Evolutionary conservation across 2,329 filamentous ascomycete genomes (phyloP).

Genomic region (Ceratocystis colombiana): DNA sequence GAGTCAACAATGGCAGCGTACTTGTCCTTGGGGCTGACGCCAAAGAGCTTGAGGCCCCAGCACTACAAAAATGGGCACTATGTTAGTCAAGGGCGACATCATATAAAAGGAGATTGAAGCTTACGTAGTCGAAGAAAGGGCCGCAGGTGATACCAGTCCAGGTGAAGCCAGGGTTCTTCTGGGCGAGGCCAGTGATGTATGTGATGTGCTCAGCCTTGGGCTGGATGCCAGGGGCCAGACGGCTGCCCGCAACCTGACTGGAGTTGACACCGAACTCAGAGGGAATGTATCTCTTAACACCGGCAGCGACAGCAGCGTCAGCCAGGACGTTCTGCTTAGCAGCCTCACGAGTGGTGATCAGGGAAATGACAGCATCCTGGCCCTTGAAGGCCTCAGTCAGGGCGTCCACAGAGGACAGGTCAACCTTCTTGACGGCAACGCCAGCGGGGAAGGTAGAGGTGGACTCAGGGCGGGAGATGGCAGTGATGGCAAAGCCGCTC

Average conservation of each 20-base stretch:
- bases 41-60: constrained; percentile 37
- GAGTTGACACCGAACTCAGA: constrained; percentile 44
- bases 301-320: constrained; percentile 49
- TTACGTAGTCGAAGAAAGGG: constrained; percentile 36
- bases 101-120: constrained; percentile 31
- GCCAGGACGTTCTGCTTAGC: constrained; percentile 38
- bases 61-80: not conserved
- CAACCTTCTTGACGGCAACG: constrained; percentile 38
- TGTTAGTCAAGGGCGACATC: not conserved
- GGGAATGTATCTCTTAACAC: constrained; percentile 52
- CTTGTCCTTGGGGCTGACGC: constrained; percentile 37
- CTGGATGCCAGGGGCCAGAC: constrained; percentile 37
- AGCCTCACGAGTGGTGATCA: constrained; percentile 34
- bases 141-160: constrained; percentile 42
- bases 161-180: constrained; percentile 36
- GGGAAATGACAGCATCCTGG: constrained; percentile 46
- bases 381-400: constrained; percentile 44
- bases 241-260: constrained; percentile 28
- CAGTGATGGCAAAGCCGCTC: constrained; percentile 42
- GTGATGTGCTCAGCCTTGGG: constrained; percentile 40
- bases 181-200: constrained; percentile 35
- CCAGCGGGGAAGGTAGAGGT: constrained; percentile 31
- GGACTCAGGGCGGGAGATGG: constrained; percentile 43
- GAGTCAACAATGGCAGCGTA: constrained; percentile 40
- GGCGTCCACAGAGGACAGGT: constrained; percentile 41